Evolutionary conservation across 1,284 basidiomycete genomes (phyloP).

Genomic region (Heterobasidion annosum): DNA sequence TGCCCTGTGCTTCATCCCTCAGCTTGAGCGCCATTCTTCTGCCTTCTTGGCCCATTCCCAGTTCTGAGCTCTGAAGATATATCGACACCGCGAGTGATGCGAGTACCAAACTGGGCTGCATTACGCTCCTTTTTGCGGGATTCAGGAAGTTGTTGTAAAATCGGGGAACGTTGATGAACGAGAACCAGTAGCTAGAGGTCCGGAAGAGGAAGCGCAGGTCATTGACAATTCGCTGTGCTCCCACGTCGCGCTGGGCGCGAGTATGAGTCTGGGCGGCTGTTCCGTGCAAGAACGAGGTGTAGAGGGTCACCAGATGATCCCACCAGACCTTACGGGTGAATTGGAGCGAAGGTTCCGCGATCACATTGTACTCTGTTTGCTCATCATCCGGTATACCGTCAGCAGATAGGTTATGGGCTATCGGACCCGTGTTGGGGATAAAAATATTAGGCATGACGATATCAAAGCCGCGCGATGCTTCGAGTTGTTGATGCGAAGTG

Average conservation of each 20-base stretch:
- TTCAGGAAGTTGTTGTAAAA: slow-evolving; percentile 56
- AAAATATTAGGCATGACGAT: background rate
- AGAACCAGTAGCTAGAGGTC: slow-evolving; percentile 61
- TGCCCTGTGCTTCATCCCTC: slow-evolving; percentile 56
- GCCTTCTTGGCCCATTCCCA: slow-evolving; percentile 37
- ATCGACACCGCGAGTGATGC: slow-evolving; percentile 58
- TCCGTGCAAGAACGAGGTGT: slow-evolving; percentile 25
- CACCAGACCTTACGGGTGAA: slow-evolving; percentile 71
- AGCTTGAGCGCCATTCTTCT: slow-evolving; percentile 47
- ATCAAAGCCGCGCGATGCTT: background rate
- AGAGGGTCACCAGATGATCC: slow-evolving; percentile 57
- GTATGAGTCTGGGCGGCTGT: slow-evolving; percentile 15
- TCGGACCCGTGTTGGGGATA: background rate
- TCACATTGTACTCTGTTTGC: background rate
- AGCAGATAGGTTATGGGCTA: background rate
- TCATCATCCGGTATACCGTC: background rate
- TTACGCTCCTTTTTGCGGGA: slow-evolving; percentile 36
- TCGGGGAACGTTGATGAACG: slow-evolving; percentile 60
- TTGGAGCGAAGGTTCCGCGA: slow-evolving; percentile 45
- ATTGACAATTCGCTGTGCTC: slow-evolving; percentile 34
- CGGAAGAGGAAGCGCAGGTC: slow-evolving; percentile 62
- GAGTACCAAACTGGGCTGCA: slow-evolving; percentile 62
- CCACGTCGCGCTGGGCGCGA: slow-evolving; percentile 32
- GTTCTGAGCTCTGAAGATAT: slow-evolving; percentile 62
- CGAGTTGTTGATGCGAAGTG: background rate